Evolutionary conservation across 2,329 filamentous ascomycete genomes (phyloP).

Genomic region (Fusarium pininemorale): DNA sequence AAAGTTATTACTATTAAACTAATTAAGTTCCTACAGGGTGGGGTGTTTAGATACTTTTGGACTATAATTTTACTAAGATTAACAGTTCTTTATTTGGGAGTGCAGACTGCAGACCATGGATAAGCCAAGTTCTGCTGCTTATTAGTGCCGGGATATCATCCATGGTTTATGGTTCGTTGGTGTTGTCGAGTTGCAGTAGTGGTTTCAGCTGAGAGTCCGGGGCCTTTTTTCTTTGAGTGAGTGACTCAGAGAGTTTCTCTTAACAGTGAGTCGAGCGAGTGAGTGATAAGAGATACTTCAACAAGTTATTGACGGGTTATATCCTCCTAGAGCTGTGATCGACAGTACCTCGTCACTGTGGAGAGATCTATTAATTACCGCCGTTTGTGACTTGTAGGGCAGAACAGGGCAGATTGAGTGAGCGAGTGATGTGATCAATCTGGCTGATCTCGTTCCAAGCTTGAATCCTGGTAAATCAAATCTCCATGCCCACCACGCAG

Average conservation of each 20-base stretch:
- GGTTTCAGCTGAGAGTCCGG: constrained; percentile 26
- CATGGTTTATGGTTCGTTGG: constrained; percentile 7
- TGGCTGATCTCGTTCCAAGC: constrained; percentile 30
- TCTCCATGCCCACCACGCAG: constrained; percentile 22
- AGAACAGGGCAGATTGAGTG: constrained; percentile 11
- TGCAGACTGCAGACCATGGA: neutral
- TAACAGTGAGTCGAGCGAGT: neutral
- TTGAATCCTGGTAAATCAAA: constrained; percentile 31
- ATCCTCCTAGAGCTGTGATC: constrained; percentile 16
- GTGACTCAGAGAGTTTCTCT: neutral
- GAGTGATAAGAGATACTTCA: neutral
- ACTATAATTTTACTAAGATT: neutral
- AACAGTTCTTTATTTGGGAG: neutral
- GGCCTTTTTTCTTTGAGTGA: neutral
- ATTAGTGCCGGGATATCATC: neutral
- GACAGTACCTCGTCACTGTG: constrained; percentile 28
- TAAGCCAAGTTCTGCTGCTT: constrained; percentile 10
- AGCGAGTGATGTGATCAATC: constrained; percentile 23
- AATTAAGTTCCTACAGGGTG: no score
- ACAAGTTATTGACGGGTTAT: neutral
- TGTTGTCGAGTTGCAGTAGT: constrained; percentile 26
- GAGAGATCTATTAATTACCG: constrained; percentile 19
- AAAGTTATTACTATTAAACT: no score
- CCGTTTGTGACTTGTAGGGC: constrained; percentile 9
- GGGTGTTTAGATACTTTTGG: no score